Evolutionary conservation across 2,329 filamentous ascomycete species (phyloP).

Genomic region (Ophiostoma sp.): DNA sequence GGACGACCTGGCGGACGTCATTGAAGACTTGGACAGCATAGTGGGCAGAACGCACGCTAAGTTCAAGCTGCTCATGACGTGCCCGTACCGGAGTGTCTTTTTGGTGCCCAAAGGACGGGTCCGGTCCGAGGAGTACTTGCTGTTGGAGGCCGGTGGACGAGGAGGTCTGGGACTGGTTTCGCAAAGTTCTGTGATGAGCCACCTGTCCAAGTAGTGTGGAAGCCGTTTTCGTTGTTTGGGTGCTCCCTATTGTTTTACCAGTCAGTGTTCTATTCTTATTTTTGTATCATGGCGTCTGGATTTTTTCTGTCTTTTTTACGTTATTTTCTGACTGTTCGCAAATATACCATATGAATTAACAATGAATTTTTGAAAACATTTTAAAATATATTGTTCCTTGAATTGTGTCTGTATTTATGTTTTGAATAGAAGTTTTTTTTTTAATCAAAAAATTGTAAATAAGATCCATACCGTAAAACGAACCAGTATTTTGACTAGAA

Average conservation of each 20-base stretch:
- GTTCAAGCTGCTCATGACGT: slow-evolving; percentile 13
- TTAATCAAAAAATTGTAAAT: too few relatives aligned
- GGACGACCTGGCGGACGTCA: neutral
- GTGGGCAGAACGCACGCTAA: neutral
- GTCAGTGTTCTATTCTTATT: neutral
- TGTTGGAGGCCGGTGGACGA: neutral
- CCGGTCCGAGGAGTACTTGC: neutral
- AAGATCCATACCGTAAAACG: too few relatives aligned
- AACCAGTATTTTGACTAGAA: too few relatives aligned
- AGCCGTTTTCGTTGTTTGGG: neutral
- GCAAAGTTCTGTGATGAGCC: neutral
- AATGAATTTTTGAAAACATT: too few relatives aligned
- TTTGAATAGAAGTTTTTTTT: too few relatives aligned
- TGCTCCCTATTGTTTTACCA: too few relatives aligned
- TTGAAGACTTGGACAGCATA: neutral
- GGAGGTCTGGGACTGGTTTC: neutral
- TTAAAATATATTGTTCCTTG: too few relatives aligned
- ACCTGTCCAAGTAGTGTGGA: neutral
- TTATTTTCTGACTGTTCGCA: neutral
- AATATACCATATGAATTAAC: too few relatives aligned
- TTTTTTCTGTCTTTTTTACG: neutral
- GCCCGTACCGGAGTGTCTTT: slow-evolving; percentile 13
- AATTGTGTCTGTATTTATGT: too few relatives aligned
- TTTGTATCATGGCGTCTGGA: neutral
- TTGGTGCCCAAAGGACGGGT: neutral